Evolutionary conservation across 768 basidiomycete species (phyloP).

Genomic region (Leucosporidium yakuticum): DNA sequence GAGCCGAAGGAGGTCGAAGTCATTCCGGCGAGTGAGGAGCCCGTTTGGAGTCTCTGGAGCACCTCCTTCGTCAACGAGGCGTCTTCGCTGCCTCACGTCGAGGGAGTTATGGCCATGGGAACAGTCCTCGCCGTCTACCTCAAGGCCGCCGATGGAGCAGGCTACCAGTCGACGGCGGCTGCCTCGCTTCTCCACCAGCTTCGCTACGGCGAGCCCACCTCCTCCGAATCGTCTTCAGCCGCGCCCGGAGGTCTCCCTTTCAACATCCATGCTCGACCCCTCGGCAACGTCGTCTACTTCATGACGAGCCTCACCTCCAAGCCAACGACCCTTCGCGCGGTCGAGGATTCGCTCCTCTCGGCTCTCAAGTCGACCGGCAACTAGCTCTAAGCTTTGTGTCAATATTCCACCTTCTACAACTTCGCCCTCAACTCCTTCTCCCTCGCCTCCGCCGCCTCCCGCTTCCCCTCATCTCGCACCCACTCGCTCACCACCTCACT

Average conservation of each 20-base stretch:
- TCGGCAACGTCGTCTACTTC: constrained; percentile 88
- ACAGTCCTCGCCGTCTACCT: constrained; percentile 30
- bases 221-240: constrained; percentile 38
- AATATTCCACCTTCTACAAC: constrained; percentile 1
- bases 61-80: constrained; percentile 15
- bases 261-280: constrained; percentile 73
- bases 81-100: constrained; percentile 14
- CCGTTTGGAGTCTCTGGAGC: constrained; percentile 26
- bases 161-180: constrained; percentile 59
- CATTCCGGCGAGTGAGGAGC: not conserved
- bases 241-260: constrained; percentile 55
- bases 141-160: constrained; percentile 30
- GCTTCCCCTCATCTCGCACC: constrained; percentile 14
- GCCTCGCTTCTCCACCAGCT: constrained; percentile 57
- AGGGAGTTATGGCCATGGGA: constrained; percentile 21
- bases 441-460: not conserved
- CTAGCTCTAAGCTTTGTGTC: not conserved
- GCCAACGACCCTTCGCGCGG: constrained; percentile 17
- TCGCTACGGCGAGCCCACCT: constrained; percentile 37
- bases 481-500: constrained; percentile 49
- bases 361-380: too few species aligned
- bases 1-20: not conserved
- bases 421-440: constrained; percentile 4
- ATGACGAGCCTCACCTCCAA: constrained; percentile 78
- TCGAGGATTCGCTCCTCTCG: constrained; percentile 26